These are phyloP conservation scores for Nyctanthes arbortristis DNA, from an alignment of 257 asterid genomes.

Conservation along the genomic window DNA sequence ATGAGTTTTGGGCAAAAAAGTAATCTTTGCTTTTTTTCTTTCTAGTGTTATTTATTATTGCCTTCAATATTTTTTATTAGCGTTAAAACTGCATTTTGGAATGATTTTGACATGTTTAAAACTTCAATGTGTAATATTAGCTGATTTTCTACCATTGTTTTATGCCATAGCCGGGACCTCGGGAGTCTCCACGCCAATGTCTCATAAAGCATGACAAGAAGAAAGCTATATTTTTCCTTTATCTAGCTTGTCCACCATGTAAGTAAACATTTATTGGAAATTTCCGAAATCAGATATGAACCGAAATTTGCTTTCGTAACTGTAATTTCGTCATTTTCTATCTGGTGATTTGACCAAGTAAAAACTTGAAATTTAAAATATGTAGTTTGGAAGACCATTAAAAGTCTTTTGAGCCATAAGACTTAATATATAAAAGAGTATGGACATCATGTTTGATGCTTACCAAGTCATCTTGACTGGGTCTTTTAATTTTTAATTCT, in stretches of 20 bases:
- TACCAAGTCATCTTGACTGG: background rate
- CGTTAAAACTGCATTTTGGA: too few species aligned
- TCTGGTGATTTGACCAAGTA: conserved; percentile 3
- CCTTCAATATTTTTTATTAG: too few species aligned
- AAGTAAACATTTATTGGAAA: conserved; percentile 32
- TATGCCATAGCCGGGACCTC: conserved; percentile 81
- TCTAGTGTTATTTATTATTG: too few species aligned
- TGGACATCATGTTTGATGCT: background rate
- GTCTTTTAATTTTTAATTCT: background rate
- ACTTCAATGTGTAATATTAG: background rate
- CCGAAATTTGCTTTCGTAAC: conserved; percentile 3
- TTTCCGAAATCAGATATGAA: conserved; percentile 1
- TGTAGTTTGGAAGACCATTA: background rate
- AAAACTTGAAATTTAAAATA: background rate
- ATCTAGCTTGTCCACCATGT: conserved; percentile 82
- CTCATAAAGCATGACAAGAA: conserved; percentile 91
- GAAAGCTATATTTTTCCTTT: conserved; percentile 68
- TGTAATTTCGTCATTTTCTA: background rate
- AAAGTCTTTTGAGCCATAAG: background rate
- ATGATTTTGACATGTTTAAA: background rate
- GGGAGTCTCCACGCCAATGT: conserved; percentile 75
- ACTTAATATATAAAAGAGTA: background rate
- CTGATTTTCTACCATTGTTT: background rate
- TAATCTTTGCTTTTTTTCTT: too few species aligned
- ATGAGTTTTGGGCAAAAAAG: background rate